These are phyloP conservation scores for Hirsutella thompsonii DNA, from an alignment of 2,329 filamentous ascomycete species.

Conservation along the genomic window DNA sequence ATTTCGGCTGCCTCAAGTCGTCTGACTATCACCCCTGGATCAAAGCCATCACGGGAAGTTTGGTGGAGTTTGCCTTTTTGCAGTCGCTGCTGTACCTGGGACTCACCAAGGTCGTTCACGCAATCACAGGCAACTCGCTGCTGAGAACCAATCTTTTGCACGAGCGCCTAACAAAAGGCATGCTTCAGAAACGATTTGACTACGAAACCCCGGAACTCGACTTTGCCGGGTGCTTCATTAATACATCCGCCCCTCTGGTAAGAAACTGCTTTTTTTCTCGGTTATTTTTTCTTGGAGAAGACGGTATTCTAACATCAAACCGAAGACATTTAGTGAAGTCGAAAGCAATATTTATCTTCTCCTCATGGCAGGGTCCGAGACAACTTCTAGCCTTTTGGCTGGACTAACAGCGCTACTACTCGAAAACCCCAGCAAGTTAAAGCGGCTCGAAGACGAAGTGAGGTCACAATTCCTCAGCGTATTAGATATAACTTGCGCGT, in stretches of 20 bases:
- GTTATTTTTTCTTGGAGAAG: too few relatives aligned
- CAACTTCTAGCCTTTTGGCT: too few relatives aligned
- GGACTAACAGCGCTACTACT: too few relatives aligned
- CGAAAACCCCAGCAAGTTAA: too few relatives aligned
- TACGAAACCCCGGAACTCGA: not conserved
- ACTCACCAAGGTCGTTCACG: not conserved
- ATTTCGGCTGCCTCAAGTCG: constrained; percentile 13
- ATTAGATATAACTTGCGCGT: too few relatives aligned
- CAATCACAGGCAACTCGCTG: not conserved
- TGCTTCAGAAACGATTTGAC: not conserved
- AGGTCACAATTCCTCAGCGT: too few relatives aligned
- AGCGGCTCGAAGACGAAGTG: too few relatives aligned
- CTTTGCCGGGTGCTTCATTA: not conserved
- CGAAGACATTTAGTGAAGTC: too few relatives aligned
- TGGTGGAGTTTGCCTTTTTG: not conserved
- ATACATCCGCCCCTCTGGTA: not conserved
- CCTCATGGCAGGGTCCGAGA: too few relatives aligned
- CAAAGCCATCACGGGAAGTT: not conserved
- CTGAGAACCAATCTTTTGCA: not conserved
- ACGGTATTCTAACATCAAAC: too few relatives aligned
- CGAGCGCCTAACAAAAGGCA: not conserved
- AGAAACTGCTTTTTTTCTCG: too few relatives aligned
- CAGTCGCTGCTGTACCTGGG: not conserved
- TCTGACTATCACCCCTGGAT: constrained; percentile 14
- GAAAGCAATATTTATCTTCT: too few relatives aligned